phyloP scores from a whole-genome alignment of 2,329 filamentous ascomycete species.

The Graphilbum ipis-grandicollis region DNA sequence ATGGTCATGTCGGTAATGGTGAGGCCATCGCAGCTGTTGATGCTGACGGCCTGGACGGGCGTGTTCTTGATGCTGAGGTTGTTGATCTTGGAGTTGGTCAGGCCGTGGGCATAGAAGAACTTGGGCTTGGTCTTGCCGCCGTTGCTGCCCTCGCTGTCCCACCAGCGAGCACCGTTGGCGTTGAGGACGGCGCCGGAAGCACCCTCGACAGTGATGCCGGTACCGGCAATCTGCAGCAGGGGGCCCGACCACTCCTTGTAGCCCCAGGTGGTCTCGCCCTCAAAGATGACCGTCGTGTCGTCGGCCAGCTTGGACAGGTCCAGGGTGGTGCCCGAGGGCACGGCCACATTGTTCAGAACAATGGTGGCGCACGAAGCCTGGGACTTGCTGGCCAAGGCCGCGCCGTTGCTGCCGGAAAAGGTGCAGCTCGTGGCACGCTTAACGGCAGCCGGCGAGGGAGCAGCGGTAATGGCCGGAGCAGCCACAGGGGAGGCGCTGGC shows the following conservation, averaged over 20 bases:
- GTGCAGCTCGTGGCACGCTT: conserved; percentile 7
- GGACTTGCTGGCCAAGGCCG: conserved; percentile 4
- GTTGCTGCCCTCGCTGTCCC: conserved; percentile 42
- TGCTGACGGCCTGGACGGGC: conserved; percentile 23
- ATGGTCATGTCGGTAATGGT: conserved; percentile 18
- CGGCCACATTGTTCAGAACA: conserved; percentile 30
- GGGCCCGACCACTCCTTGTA: conserved; percentile 7
- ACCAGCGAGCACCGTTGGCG: conserved; percentile 14
- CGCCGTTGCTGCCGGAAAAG: conserved; percentile 5
- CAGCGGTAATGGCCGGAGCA: conserved; percentile 1
- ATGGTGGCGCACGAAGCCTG: conserved; percentile 32
- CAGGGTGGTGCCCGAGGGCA: conserved; percentile 40
- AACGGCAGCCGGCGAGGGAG: background rate
- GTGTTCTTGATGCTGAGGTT: conserved; percentile 23
- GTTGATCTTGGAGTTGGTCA: conserved; percentile 31
- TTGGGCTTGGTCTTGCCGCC: conserved; percentile 43
- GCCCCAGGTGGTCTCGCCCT: conserved; percentile 16
- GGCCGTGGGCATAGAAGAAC: conserved; percentile 35
- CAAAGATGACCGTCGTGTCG: conserved; percentile 28
- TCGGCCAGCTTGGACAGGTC: conserved; percentile 34
- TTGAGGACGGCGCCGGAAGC: conserved; percentile 13
- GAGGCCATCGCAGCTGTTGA: conserved; percentile 18
- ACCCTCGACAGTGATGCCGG: conserved; percentile 3
- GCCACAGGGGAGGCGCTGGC: conserved; percentile 1
- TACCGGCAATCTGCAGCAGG: conserved; percentile 6